Percentiles rank a stretch among this genome's conserved stretches.
These are phyloP conservation scores for Alternaria gaisen DNA, from an alignment of 2,329 filamentous ascomycete genomes.

Conservation along the genomic window DNA sequence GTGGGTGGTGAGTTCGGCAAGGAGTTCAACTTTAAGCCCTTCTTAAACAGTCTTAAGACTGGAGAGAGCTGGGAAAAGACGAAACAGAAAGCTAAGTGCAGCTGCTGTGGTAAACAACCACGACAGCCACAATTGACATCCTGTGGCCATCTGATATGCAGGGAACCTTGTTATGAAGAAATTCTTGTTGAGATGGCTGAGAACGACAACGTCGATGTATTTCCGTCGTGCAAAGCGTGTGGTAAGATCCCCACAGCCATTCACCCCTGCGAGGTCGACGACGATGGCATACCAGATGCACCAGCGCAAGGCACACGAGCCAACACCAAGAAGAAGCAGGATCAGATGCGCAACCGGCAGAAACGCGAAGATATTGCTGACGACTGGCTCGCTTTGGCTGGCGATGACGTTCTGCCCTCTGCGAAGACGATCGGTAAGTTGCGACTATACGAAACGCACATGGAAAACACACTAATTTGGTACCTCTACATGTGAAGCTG, in stretches of 20 bases:
- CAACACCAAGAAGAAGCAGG: constrained; percentile 24
- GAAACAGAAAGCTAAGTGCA: constrained; percentile 56
- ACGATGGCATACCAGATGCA: constrained; percentile 14
- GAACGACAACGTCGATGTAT: background rate
- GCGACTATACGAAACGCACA: background rate
- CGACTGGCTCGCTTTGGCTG: constrained; percentile 52
- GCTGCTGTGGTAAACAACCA: constrained; percentile 53
- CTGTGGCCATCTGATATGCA: constrained; percentile 67
- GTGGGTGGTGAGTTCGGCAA: constrained; percentile 46
- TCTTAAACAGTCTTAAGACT: constrained; percentile 48
- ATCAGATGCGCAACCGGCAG: constrained; percentile 17
- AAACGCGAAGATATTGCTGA: constrained; percentile 41
- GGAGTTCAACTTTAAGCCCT: constrained; percentile 52
- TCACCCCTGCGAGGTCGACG: constrained; percentile 34
- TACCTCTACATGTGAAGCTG: constrained; percentile 17
- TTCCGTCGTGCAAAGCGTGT: constrained; percentile 46
- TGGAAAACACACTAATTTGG: background rate
- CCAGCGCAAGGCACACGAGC: constrained; percentile 28
- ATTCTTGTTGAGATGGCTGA: constrained; percentile 42
- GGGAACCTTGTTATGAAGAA: constrained; percentile 54
- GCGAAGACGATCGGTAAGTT: constrained; percentile 54
- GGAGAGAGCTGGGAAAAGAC: constrained; percentile 51
- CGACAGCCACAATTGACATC: constrained; percentile 56
- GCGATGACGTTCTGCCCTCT: constrained; percentile 52
- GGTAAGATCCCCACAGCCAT: constrained; percentile 34